Evolutionary conservation across 805 yeast genomes (phyloP), one percentile per base, ranked within the genome.

Genomic region (Sugiyamaella valdiviana): DNA sequence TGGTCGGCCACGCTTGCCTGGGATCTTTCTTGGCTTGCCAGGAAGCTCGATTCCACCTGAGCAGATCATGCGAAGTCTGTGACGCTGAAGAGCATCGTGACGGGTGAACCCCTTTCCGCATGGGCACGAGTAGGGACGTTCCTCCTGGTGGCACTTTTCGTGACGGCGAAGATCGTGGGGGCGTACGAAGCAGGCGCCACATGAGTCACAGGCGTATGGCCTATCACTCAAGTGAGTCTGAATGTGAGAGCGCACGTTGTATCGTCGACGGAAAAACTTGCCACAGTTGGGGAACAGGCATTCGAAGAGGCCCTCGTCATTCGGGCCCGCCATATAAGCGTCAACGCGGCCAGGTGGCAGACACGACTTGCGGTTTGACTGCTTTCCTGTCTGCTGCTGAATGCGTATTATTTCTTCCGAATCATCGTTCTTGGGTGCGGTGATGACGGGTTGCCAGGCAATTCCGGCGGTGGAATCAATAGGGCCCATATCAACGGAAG

Each of bases 61-160:
- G 61, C 97, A 90, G 36, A 88, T 87, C 68, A 80, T 79, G 56
- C 95, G 75, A 41, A 79, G 72, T 55, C 87, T 72, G 62, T 91
- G 99, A 52, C 91, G 77, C 56, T 79, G 80, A 63, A 90, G 70
- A 0, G 96, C 96, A 70, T 93, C 97, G 46, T 85, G 83, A 50
- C 98, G 75, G 1, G 91, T 82, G 68, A 93, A 93, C 53, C 82
- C 82, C 67, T 90, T 91, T n/a, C 97, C 96, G 69, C 99, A 95
- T 0, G 85, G 84, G 67, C 99, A 93, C 22, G 71, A 71, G 57
- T 76, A 82, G 22, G 82, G 73, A 48, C 68, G 75, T 52, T 82
- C 81, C 45, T 80, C 89, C 46, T 79, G 74, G 63, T 93, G 99
- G 14, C 90, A 85, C 63, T 86, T 87, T 56, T 79, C 81, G 62